Evolutionary conservation across 2,329 filamentous ascomycete species (phyloP).

Genomic region (Pyrenophora graminea): DNA sequence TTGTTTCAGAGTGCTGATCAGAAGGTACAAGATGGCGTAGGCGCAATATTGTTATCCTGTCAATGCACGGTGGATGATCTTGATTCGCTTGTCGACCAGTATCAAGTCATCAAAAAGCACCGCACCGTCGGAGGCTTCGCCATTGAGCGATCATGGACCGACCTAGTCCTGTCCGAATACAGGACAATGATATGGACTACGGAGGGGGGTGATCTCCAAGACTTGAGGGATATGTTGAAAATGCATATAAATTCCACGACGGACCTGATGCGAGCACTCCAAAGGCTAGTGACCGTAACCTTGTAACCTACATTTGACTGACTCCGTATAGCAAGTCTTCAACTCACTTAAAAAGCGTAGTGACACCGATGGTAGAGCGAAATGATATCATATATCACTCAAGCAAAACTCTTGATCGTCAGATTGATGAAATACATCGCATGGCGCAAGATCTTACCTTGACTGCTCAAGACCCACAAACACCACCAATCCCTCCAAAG

Average conservation of each 20-base stretch:
- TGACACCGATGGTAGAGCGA: constrained; percentile 40
- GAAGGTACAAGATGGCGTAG: constrained; percentile 45
- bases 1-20: constrained; percentile 43
- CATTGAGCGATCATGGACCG: constrained; percentile 52
- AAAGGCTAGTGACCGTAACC: constrained; percentile 39
- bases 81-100: constrained; percentile 51
- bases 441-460: constrained; percentile 34
- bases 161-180: constrained; percentile 49
- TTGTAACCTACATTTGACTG: constrained; percentile 9
- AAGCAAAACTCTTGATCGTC: constrained; percentile 28
- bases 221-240: constrained; percentile 48
- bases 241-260: constrained; percentile 50
- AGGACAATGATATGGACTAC: constrained; percentile 53
- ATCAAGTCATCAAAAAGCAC: constrained; percentile 51
- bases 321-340: constrained; percentile 40
- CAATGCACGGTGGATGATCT: constrained; percentile 49
- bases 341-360: constrained; percentile 33
- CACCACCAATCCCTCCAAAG: constrained; percentile 18
- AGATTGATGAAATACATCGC: constrained; percentile 38
- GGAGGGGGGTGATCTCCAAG: constrained; percentile 49
- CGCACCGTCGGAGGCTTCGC: constrained; percentile 48
- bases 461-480: constrained; percentile 9
- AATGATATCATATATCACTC: constrained; percentile 36
- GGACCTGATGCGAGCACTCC: constrained; percentile 48
- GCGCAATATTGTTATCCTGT: constrained; percentile 47